phyloP scores from a whole-genome alignment of 2,329 filamentous ascomycete genomes.

The Alternaria alternata region DNA sequence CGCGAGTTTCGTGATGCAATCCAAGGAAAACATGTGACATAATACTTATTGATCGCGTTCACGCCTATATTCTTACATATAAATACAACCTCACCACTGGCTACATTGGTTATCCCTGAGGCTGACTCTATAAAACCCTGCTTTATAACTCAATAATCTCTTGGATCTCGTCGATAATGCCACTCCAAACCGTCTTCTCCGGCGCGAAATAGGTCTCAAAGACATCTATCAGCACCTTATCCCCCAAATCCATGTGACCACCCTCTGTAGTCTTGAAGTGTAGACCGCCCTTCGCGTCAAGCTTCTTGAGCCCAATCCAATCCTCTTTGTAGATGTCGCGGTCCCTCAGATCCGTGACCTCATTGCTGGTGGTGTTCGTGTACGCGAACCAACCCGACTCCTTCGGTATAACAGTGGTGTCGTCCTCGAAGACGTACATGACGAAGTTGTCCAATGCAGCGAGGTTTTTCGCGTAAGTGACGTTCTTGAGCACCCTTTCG shows the following conservation, averaged over 20 bases:
- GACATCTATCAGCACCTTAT: constrained; percentile 69
- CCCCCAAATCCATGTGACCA: constrained; percentile 81
- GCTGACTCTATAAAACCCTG: neutral
- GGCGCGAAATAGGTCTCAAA: constrained; percentile 73
- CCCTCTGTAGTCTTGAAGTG: constrained; percentile 77
- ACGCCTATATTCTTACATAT: neutral
- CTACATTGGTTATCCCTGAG: too few relatives aligned
- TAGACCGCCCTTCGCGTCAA: constrained; percentile 82
- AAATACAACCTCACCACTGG: neutral
- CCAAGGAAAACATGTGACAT: neutral
- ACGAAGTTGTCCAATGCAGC: constrained; percentile 76
- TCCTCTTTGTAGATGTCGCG: constrained; percentile 83
- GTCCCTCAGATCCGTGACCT: constrained; percentile 72
- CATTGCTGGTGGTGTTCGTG: constrained; percentile 67
- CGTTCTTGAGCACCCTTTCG: constrained; percentile 79
- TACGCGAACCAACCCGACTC: constrained; percentile 92
- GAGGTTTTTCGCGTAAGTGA: constrained; percentile 75
- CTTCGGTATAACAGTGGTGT: constrained; percentile 86
- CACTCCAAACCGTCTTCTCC: constrained; percentile 20
- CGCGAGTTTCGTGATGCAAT: neutral
- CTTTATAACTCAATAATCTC: constrained; percentile 40
- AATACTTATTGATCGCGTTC: neutral
- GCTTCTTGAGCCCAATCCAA: constrained; percentile 83
- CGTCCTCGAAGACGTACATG: constrained; percentile 89
- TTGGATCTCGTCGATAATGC: constrained; percentile 20